Evolutionary conservation across 2,329 filamentous ascomycete species (phyloP).

Genomic region (Chrysoporthe cubensis): DNA sequence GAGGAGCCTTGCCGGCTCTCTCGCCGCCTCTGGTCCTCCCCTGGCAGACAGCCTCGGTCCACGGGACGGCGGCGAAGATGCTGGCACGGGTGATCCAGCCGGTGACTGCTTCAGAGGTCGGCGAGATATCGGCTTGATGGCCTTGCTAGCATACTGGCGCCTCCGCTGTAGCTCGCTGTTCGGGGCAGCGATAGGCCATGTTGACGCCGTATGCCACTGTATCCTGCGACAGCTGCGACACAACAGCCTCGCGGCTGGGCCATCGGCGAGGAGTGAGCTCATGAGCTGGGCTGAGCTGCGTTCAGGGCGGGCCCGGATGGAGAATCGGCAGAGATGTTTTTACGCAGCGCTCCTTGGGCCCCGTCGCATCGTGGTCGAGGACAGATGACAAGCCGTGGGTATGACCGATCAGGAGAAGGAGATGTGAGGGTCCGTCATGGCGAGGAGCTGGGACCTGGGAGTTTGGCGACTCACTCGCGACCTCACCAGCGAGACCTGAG

Average conservation of each 20-base stretch:
- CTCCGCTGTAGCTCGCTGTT: not conserved
- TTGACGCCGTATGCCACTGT: not conserved
- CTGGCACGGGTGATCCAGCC: not conserved
- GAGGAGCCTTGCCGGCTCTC: slow-evolving; percentile 16
- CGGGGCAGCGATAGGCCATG: too few species aligned
- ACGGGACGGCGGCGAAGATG: not conserved
- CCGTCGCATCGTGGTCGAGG: not conserved
- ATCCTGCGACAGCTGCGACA: not conserved
- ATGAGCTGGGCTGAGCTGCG: slow-evolving; percentile 13
- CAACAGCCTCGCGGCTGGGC: slow-evolving; percentile 22
- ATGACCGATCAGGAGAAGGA: not conserved
- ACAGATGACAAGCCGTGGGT: too few species aligned
- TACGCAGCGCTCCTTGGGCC: not conserved
- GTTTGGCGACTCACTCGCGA: too few species aligned
- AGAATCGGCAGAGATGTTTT: not conserved
- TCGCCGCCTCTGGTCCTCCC: not conserved
- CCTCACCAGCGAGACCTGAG: too few species aligned
- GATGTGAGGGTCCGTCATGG: not conserved
- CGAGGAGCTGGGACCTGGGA: not conserved
- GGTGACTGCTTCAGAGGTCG: not conserved
- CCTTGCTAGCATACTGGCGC: slow-evolving; percentile 17
- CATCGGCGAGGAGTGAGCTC: slow-evolving; percentile 24
- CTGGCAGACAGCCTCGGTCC: slow-evolving; percentile 19
- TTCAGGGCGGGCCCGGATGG: not conserved
- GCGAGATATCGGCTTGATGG: not conserved